Base-by-base conservation (phyloP, 2,329 filamentous ascomycete genomes). In the Botrytis cinerea region DNA sequence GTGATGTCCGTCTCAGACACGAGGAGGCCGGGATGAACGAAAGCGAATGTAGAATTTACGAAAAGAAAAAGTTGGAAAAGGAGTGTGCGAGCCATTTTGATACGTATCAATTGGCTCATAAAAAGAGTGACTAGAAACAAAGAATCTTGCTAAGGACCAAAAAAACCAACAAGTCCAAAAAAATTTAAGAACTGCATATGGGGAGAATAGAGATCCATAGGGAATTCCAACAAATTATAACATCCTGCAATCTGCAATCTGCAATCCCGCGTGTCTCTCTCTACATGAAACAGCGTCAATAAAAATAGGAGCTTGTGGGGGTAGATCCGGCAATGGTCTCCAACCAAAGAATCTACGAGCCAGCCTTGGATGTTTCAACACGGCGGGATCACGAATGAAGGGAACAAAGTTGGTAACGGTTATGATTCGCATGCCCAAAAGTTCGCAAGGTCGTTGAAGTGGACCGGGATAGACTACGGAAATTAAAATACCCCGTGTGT, bases 1-100 rank as follows among this genome's bases (percentile, higher is more conserved):
- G 38, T 63, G 25, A 63, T 63, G 16, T 63, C 61, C 25, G 61
- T 63, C 40, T 63, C 25, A n/a, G 61, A 63, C 1, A 63, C 61
- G 16, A 63, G 61, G 16, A 63, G 61, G 3, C 61, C 61, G 8
- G 61, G 61, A 45, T 63, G 61, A 12, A 63, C 38, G 40, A 63
- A 63, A 63, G 61, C 61, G 16, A 43, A 63, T 43, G 61, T 63
- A n/a, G 40, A 28, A 28, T 63, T 45, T 28, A 63, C 25, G 4
- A 63, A 45, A 20, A 63, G 61, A 28, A 63, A 63, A 63, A 45
- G 25, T 20, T 63, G 38, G 38, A 63, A 45, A 45, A 45, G 38
- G 38, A 43, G 25, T 18, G 38, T 63, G 20, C 18, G 25, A 45
- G 61, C 38, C 61, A 63, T 63, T 28, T 28, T 43, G 35, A 16